Conservation (phyloP, 257 asterid species). For the Gentiana dahurica region DNA sequence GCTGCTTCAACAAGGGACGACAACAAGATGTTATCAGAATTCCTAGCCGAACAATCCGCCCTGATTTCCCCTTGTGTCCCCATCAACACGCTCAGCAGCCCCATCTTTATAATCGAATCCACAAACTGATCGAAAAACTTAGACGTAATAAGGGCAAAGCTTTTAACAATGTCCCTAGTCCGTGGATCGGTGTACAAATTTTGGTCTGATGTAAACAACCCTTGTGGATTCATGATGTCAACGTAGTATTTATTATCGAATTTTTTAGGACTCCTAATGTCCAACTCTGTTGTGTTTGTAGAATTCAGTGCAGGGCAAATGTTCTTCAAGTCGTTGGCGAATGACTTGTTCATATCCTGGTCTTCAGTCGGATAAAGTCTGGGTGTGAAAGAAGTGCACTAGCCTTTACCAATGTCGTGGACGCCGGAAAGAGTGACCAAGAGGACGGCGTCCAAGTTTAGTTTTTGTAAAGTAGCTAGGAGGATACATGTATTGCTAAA, state of each 20-base stretch:
- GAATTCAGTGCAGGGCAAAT: conserved; percentile 46
- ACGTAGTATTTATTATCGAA: too few species aligned
- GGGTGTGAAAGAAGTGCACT: conserved; percentile 44
- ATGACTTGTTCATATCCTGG: conserved; percentile 46
- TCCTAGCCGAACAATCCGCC: too few species aligned
- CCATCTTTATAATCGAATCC: too few species aligned
- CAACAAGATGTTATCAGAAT: too few species aligned
- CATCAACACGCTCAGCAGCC: too few species aligned
- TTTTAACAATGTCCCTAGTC: too few species aligned
- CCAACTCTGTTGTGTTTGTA: conserved; percentile 39
- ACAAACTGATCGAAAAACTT: too few species aligned
- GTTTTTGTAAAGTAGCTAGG: too few species aligned
- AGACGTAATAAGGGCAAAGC: too few species aligned
- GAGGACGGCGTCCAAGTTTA: conserved; percentile 42
- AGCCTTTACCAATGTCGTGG: conserved; percentile 58
- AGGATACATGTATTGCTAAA: conserved; percentile 34
- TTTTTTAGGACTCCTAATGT: conserved; percentile 38
- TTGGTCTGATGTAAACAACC: conserved; percentile 66
- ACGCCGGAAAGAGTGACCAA: conserved; percentile 72
- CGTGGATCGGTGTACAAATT: conserved; percentile 45
- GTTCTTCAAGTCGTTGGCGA: too few species aligned
- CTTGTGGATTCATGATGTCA: conserved; percentile 72
- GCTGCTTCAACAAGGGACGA: too few species aligned
- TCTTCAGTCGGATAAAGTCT: conserved; percentile 65
- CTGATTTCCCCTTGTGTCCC: too few species aligned